Evolutionary conservation across 2,329 filamentous ascomycete genomes (phyloP).

Genomic region (Ceratocystis destructans): DNA sequence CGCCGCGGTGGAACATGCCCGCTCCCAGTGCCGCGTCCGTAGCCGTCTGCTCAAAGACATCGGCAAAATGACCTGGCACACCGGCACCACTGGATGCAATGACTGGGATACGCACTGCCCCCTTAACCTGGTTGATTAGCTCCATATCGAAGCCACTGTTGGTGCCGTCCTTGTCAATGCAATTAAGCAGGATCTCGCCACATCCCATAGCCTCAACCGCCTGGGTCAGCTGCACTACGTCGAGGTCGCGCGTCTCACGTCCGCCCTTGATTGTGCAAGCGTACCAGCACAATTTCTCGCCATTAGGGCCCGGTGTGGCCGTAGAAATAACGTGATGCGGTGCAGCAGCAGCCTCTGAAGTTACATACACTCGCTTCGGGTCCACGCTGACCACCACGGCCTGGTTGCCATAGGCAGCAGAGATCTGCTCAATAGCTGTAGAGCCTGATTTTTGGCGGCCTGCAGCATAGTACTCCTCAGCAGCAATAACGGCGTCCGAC

Average conservation of each 20-base stretch:
- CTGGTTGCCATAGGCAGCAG: constrained; percentile 83
- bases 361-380: constrained; percentile 80
- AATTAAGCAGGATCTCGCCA: constrained; percentile 90
- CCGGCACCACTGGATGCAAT: constrained; percentile 91
- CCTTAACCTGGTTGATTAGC: constrained; percentile 77
- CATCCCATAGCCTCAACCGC: constrained; percentile 94
- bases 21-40: constrained; percentile 91
- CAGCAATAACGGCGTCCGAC: constrained; percentile 82
- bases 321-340: constrained; percentile 58
- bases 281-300: constrained; percentile 84
- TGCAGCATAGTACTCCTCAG: constrained; percentile 72
- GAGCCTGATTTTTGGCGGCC: constrained; percentile 58
- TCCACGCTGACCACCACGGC: constrained; percentile 94
- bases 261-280: constrained; percentile 95
- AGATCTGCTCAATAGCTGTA: constrained; percentile 93
- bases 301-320: constrained; percentile 52
- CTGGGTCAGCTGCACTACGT: constrained; percentile 73
- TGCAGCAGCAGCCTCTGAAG: constrained; percentile 54
- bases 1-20: constrained; percentile 92
- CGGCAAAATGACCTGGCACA: constrained; percentile 70
- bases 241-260: constrained; percentile 82
- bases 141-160: constrained; percentile 92
- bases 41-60: constrained; percentile 73
- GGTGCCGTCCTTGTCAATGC: constrained; percentile 92
- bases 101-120: constrained; percentile 76